Conservation (phyloP, 345 rosid species). For the Psidium guajava region DNA sequence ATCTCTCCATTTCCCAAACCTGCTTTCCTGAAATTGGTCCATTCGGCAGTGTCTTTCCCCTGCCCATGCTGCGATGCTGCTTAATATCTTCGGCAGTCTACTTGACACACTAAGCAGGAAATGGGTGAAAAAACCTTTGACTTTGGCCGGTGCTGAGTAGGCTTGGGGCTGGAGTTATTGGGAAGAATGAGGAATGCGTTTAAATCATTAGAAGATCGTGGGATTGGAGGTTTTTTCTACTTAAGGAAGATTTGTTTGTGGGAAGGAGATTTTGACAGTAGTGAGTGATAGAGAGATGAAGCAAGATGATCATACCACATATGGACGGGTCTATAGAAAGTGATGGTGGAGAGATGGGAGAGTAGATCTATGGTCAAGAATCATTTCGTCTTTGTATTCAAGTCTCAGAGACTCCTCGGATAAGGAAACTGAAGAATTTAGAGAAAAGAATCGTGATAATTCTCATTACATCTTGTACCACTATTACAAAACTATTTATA, state of each 20-base stretch:
- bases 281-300: background rate
- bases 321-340: background rate
- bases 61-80: background rate
- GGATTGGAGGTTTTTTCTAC: background rate
- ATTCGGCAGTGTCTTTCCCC: background rate
- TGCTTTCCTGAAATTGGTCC: background rate
- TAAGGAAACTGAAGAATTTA: too few species aligned
- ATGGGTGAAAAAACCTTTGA: background rate
- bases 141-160: background rate
- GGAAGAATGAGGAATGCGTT: background rate
- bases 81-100: background rate
- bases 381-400: background rate
- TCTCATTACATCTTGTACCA: too few species aligned
- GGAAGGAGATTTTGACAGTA: background rate
- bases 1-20: background rate
- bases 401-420: background rate
- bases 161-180: background rate
- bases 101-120: too few species aligned
- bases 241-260: background rate
- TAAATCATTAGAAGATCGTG: background rate
- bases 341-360: background rate
- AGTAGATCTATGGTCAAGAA: background rate
- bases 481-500: too few species aligned
- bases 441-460: too few species aligned
- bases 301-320: background rate